Evolutionary conservation across 2,329 filamentous ascomycete genomes (phyloP).

Genomic region (Metarhizium sp.): DNA sequence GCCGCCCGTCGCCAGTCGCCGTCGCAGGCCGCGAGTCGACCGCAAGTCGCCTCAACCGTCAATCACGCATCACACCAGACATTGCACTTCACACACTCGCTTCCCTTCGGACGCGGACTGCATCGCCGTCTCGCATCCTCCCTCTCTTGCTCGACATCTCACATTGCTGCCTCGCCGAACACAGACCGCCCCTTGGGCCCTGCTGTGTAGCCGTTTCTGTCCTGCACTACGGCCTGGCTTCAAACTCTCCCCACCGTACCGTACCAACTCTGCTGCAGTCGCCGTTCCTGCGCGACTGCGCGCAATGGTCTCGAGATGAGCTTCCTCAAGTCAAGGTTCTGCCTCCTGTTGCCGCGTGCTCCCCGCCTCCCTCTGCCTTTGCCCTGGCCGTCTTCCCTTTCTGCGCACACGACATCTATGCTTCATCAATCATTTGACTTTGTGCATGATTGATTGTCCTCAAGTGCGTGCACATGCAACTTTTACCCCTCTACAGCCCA

Average conservation of each 20-base stretch:
- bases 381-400: neutral
- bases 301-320: constrained; percentile 32
- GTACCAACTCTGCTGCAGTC: constrained; percentile 3
- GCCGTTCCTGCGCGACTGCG: constrained; percentile 14
- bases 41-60: neutral
- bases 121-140: too few species aligned
- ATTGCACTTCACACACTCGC: neutral
- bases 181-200: neutral
- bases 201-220: neutral
- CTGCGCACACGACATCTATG: neutral
- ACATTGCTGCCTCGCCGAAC: neutral
- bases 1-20: too few species aligned
- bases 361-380: neutral
- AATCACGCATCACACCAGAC: neutral
- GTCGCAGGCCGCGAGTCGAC: neutral
- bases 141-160: too few species aligned
- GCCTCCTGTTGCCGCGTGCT: neutral
- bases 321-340: constrained; percentile 33
- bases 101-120: too few species aligned
- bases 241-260: constrained; percentile 7
- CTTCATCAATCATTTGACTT: neutral
- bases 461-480: neutral
- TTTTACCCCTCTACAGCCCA: neutral
- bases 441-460: too few species aligned
- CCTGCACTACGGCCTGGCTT: too few species aligned